phyloP scores from a whole-genome alignment of 305 asterid species.

The Fraxinus paxiana region DNA sequence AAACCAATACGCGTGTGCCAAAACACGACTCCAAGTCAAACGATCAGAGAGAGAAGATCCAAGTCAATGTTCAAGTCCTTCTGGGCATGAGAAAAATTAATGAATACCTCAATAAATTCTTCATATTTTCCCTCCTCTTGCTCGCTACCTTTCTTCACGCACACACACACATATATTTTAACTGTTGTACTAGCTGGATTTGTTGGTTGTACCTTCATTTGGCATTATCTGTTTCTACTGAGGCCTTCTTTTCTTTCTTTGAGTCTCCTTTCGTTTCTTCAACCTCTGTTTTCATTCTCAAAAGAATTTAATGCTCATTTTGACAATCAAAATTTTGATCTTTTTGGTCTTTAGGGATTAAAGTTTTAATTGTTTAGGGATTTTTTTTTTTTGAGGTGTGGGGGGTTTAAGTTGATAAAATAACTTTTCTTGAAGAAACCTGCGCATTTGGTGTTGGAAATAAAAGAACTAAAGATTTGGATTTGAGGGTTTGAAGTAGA shows the following conservation, averaged over 20 bases:
- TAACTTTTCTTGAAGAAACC: conserved; percentile 7
- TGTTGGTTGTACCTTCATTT: conserved; percentile 6
- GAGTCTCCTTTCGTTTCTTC: conserved; percentile 20
- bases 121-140: background rate
- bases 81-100: conserved; percentile 42
- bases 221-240: background rate
- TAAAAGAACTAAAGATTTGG: conserved; percentile 17
- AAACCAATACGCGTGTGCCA: background rate
- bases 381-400: background rate
- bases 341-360: conserved; percentile 27
- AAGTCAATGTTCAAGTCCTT: conserved; percentile 65
- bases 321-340: background rate
- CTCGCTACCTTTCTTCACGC: conserved; percentile 15
- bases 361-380: conserved; percentile 23
- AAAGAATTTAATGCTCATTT: background rate
- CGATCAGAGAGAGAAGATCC: conserved; percentile 33
- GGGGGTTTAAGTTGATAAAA: conserved; percentile 20
- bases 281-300: conserved; percentile 2
- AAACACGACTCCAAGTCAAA: conserved; percentile 41
- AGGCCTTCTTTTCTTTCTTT: conserved; percentile 23
- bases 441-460: conserved; percentile 2
- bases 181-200: conserved; percentile 9
- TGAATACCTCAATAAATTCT: conserved; percentile 26
- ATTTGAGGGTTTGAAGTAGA: conserved; percentile 1
- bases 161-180: background rate